phyloP scores from a whole-genome alignment of 2,329 filamentous ascomycete species.

The Chalaropsis ovoidea region DNA sequence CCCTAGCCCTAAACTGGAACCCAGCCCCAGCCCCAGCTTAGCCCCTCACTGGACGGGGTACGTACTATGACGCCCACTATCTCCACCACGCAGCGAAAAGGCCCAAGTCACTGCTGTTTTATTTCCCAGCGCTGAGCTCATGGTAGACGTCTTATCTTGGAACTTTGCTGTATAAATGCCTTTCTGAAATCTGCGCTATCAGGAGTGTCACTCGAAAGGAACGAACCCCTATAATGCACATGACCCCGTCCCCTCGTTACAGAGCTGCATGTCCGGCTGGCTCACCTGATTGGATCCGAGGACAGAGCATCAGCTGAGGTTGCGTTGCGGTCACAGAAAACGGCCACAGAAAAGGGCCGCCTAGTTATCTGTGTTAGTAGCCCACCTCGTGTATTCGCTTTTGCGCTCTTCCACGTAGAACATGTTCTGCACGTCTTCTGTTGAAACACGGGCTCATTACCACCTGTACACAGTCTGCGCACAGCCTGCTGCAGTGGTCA shows the following conservation, averaged over 20 bases:
- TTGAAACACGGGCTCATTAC: not conserved
- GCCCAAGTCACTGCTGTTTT: not conserved
- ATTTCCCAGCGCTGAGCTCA: not conserved
- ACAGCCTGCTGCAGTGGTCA: not conserved
- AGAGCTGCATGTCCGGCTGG: not conserved
- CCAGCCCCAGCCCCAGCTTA: not conserved
- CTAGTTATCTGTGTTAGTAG: not conserved
- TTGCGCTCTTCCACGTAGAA: not conserved
- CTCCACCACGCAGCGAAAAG: not conserved
- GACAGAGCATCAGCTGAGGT: not conserved
- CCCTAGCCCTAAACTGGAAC: too few species aligned
- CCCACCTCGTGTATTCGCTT: not conserved
- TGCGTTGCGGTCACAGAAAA: too few species aligned
- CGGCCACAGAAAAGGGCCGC: not conserved
- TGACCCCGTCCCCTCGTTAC: conserved; percentile 5
- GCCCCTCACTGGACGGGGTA: too few species aligned
- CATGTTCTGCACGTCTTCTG: not conserved
- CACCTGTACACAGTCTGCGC: not conserved
- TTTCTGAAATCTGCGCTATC: not conserved
- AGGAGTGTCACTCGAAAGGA: not conserved
- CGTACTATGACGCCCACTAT: not conserved
- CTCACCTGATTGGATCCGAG: not conserved
- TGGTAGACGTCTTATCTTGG: not conserved
- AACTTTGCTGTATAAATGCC: not conserved
- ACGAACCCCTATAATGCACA: not conserved